Conservation (phyloP, 176 grass and related monocot genomes). For the Triticum timopheevii region DNA sequence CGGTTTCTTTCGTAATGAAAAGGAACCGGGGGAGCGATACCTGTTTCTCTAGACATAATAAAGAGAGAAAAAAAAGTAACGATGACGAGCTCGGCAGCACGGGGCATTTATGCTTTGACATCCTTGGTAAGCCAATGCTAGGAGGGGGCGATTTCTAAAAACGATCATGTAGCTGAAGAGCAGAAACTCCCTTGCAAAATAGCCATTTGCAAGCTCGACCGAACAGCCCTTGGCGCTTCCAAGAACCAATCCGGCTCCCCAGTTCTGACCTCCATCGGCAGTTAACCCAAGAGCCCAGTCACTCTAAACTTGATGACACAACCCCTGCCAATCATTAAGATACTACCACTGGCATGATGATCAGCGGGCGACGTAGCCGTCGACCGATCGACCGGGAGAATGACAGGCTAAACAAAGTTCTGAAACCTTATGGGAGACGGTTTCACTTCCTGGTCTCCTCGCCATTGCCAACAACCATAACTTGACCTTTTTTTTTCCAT, state of each 20-base stretch:
- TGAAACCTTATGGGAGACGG: neutral
- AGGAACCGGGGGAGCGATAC: neutral
- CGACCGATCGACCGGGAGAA: neutral
- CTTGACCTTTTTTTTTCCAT: neutral
- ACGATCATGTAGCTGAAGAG: neutral
- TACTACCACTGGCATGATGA: neutral
- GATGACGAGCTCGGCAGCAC: neutral
- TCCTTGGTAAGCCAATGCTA: neutral
- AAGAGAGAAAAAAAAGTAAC: no score
- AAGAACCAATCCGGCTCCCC: conserved; percentile 14
- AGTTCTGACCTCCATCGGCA: neutral
- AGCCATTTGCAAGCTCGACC: neutral
- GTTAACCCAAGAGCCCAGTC: neutral
- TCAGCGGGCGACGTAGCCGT: no score
- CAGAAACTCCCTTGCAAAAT: neutral
- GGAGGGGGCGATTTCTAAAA: neutral
- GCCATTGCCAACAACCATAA: neutral
- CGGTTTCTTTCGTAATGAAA: neutral
- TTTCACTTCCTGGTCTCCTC: neutral
- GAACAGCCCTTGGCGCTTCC: conserved; percentile 16
- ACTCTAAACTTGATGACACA: neutral
- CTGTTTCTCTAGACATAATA: neutral
- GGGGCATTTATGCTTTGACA: neutral
- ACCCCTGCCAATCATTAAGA: neutral
- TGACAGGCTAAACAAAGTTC: neutral